A percentile compares a stretch with the other conserved stretches of the same genome.
Conservation (phyloP, 805 yeast species). For the Huiozyma naganishii region DNA sequence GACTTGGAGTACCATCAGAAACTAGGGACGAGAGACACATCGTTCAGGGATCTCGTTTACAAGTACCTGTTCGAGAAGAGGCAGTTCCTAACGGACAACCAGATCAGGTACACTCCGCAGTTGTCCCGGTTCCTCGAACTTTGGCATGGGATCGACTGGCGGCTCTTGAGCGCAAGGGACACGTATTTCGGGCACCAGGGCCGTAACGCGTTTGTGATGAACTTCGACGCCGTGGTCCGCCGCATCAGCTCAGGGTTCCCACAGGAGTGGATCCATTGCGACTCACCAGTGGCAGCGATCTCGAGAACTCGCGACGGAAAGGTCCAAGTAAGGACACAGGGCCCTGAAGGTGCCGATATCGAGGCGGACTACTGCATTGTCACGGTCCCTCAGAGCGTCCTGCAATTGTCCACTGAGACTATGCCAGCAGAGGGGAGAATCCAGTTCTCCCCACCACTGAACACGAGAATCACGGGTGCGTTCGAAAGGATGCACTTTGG, state of each 20-base stretch:
- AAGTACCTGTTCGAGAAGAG: slow-evolving; percentile 38
- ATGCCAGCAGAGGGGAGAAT: slow-evolving; percentile 33
- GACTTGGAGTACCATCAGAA: slow-evolving; percentile 46
- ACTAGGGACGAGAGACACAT: slow-evolving; percentile 38
- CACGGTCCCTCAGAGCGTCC: slow-evolving; percentile 67
- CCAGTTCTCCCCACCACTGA: slow-evolving; percentile 46
- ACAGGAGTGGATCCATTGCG: slow-evolving; percentile 28
- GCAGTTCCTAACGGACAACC: slow-evolving; percentile 39
- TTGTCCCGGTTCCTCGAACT: slow-evolving; percentile 50
- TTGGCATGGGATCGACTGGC: slow-evolving; percentile 74
- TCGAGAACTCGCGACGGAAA: slow-evolving; percentile 20
- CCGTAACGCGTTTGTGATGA: slow-evolving; percentile 57
- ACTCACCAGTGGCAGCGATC: slow-evolving; percentile 32
- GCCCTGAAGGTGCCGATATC: slow-evolving; percentile 15
- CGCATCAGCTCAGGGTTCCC: slow-evolving; percentile 35
- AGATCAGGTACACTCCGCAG: slow-evolving; percentile 41
- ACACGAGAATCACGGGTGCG: slow-evolving; percentile 33
- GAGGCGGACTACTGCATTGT: slow-evolving; percentile 50
- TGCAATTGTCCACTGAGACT: slow-evolving; percentile 31
- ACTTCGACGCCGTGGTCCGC: slow-evolving; percentile 42
- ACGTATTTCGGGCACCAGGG: slow-evolving; percentile 66
- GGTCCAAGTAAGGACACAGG: slow-evolving; percentile 28
- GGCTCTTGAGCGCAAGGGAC: slow-evolving; percentile 53
- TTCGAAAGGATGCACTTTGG: slow-evolving; percentile 48
- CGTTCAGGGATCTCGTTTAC: slow-evolving; percentile 40